These are phyloP conservation scores for Ephemerocybe angulata DNA, from an alignment of 768 basidiomycete genomes.

Conservation along the genomic window DNA sequence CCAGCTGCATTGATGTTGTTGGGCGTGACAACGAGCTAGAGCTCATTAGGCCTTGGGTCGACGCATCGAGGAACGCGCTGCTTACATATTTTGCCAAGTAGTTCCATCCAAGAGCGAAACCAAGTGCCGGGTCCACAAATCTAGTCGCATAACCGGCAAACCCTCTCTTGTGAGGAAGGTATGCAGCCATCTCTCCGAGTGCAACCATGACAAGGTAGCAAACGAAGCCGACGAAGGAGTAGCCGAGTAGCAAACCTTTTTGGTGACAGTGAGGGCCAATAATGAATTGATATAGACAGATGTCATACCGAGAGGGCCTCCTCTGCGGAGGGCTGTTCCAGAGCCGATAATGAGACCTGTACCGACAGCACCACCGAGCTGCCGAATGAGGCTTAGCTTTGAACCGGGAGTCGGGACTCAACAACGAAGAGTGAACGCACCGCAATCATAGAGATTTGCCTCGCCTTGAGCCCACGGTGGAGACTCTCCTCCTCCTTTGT, in stretches of 20 bases:
- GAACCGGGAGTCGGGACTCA: not conserved
- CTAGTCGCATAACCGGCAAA: conserved; percentile 60
- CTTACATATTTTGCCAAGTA: conserved; percentile 56
- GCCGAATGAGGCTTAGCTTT: not conserved
- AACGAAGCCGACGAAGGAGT: conserved; percentile 50
- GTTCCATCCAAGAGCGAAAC: conserved; percentile 65
- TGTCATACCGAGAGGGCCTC: conserved; percentile 50
- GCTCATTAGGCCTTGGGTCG: not conserved
- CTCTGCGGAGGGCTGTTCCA: conserved; percentile 53
- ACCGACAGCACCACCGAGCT: conserved; percentile 50
- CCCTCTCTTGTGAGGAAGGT: conserved; percentile 58
- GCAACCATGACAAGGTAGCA: conserved; percentile 60
- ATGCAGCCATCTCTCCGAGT: conserved; percentile 49
- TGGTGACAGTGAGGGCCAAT: not conserved
- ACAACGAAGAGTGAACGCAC: conserved; percentile 21
- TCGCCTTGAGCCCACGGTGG: conserved; percentile 48
- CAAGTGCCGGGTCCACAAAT: conserved; percentile 65
- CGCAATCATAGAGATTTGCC: conserved; percentile 57
- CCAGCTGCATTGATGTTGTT: conserved; percentile 66
- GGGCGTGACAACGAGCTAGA: conserved; percentile 58
- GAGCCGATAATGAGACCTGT: conserved; percentile 57
- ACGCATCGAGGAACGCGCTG: not conserved
- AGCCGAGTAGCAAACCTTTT: conserved; percentile 33
- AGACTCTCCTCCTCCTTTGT: conserved; percentile 31
- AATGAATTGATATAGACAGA: not conserved